These are phyloP conservation scores for Pseudogymnoascus sp. DNA, from an alignment of 2,329 filamentous ascomycete species.

Conservation along the genomic window DNA sequence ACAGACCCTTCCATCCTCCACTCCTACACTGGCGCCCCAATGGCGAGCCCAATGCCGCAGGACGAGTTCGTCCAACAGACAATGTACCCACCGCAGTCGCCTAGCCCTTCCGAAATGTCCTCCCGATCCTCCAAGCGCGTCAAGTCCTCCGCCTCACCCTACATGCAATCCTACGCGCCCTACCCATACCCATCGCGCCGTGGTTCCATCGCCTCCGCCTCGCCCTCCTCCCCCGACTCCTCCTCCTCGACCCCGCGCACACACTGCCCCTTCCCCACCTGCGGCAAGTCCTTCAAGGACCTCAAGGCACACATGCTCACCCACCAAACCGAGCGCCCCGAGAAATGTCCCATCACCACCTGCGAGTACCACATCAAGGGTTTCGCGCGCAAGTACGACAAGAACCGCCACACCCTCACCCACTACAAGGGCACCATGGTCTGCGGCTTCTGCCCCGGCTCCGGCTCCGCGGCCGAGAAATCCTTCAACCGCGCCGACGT, in stretches of 20 bases:
- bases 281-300: slow-evolving; percentile 54
- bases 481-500: slow-evolving; percentile 95
- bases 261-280: slow-evolving; percentile 49
- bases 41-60: slow-evolving; percentile 20
- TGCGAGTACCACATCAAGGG: slow-evolving; percentile 94
- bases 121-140: slow-evolving; percentile 21
- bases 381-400: slow-evolving; percentile 95
- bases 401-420: slow-evolving; percentile 90
- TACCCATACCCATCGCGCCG: slow-evolving; percentile 27
- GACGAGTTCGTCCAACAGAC: slow-evolving; percentile 21
- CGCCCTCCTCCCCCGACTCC: not conserved
- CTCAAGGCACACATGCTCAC: slow-evolving; percentile 89
- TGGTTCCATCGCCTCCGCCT: not conserved
- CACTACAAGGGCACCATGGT: slow-evolving; percentile 99
- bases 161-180: slow-evolving; percentile 20
- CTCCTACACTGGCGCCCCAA: slow-evolving; percentile 15
- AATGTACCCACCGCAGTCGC: slow-evolving; percentile 25
- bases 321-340: slow-evolving; percentile 84
- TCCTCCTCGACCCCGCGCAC: slow-evolving; percentile 25
- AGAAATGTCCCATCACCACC: slow-evolving; percentile 89
- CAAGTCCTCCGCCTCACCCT: slow-evolving; percentile 26
- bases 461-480: slow-evolving; percentile 81
- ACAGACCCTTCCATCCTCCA: slow-evolving; percentile 29
- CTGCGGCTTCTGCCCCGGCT: slow-evolving; percentile 89
- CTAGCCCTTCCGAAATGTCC: slow-evolving; percentile 24